Evolutionary conservation across 441 rosid genomes (phyloP), one percentile per base, ranked within the genome.

Genomic region (Syzygium syzygioides): DNA sequence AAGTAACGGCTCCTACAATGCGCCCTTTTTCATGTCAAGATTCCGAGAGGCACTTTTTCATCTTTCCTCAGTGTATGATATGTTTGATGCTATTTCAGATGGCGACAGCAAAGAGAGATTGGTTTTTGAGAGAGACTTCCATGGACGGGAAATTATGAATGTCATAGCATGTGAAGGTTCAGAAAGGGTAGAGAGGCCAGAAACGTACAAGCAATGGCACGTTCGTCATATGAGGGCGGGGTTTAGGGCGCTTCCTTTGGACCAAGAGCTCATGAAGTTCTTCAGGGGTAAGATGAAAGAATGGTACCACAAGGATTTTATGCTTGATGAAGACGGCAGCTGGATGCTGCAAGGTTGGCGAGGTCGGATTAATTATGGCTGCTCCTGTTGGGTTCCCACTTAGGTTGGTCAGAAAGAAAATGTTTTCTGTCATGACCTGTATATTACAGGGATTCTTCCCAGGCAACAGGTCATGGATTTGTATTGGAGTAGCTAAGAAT

Each of bases 151-250:
- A 59, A 85, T 85, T 56, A 85, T 85, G 62, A 85, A 85, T 7
- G 86, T 55, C 28, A 12, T 85, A 37, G 86, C 59, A 37, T 85
- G 64, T 53, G 86, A 85, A 30, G 19, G 64, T 34, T 55, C n/a
- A 9, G 64, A 85, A 57, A 85, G 64, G 64, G 62, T 85, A 6
- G 86, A 85, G 86, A 85, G 86, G 64, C 86, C 86, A 4, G 86
- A 85, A 52, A 85, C 86, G 18, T 57, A 85, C 86, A 85, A 52
- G 52, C 86, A 85, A 57, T 85, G 86, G 86, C 86, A 85, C 64
- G 64, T 85, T 37, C 86, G 41, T 55, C 17, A 11, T 10, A n/a
- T 84, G 86, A 25, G 55, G 41, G 57, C 55, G 26, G 56, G 86
- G n/a, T 71, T 71, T 71, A 34, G 37, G 80, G 80, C 80, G 15